Evolutionary conservation across 2,329 filamentous ascomycete genomes (phyloP), one percentile per base, ranked within the genome.

Genomic region (Monosporascus sp.): DNA sequence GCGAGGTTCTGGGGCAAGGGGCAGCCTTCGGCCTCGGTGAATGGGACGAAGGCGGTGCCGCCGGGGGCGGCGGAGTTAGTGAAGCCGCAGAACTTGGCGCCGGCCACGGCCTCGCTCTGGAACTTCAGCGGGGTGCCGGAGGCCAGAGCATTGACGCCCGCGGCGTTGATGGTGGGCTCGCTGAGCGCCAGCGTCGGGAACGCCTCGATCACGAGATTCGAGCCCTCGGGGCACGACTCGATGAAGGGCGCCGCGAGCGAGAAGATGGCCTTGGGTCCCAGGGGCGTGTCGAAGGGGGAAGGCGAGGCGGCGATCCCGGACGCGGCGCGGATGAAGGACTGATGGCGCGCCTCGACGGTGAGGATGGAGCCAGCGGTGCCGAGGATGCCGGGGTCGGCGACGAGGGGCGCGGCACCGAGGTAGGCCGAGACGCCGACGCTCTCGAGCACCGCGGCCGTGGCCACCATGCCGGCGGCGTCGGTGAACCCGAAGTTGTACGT

Each of bases 201-300:
- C 57, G 84, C 73, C 54, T 76, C 79, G 66, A 89, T 75, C 64
- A 78, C 76, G 48, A 87, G 74, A 72, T 85, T 83, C 64, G 80
- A 82, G 60, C 82, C 84, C 27, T 78, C 70, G 17, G 87, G 88
- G 74, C 87, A 91, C 31, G 81, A 82, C 52, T 71, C 68, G 74
- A 91, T 90, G 76, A 90, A 90, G 45, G 81, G 80, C 1, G 86
- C 82, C 44, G 86, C 87, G 51, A 91, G 79, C 38, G 85, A 86
- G 76, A 89, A 90, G 68, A 90, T 83, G 57, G 83, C 81, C 59
- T 81, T 79, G 58, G 85, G 82, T 31, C 81, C 80, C 14, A 91
- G 82, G 1, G 87, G 77, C 1, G 83, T 84, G 67, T 90, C 86
- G 64, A 90, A 88, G 25, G 86, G 79, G 64, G 82, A 81, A 4